These are phyloP conservation scores for Diospyros lotus DNA, from an alignment of 148 eudicot genomes.

Conservation along the genomic window DNA sequence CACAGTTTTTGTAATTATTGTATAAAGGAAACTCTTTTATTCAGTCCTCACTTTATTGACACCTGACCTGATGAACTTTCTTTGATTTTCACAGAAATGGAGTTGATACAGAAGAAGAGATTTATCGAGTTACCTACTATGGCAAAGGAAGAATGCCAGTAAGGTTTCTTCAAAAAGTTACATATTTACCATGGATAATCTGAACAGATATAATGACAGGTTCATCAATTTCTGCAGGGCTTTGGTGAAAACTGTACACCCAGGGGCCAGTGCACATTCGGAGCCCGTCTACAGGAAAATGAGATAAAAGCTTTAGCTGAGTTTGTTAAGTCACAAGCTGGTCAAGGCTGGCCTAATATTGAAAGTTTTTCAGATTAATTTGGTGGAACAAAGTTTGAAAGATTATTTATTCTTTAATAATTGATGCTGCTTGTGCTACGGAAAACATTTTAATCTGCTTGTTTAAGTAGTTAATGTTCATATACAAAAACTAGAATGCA, in stretches of 20 bases:
- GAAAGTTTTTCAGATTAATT: conserved; percentile 33
- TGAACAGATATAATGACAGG: not conserved
- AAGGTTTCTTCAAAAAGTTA: conserved; percentile 16
- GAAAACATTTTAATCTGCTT: not conserved
- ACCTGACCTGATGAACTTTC: too few species aligned
- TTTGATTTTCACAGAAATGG: conserved; percentile 45
- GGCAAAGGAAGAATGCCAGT: conserved; percentile 96
- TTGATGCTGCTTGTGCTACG: not conserved
- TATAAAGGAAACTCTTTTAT: too few species aligned
- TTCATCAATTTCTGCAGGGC: conserved; percentile 35
- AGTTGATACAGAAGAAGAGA: conserved; percentile 65
- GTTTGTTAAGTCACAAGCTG: conserved; percentile 81
- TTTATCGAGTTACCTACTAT: conserved; percentile 62
- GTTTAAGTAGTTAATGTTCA: not conserved
- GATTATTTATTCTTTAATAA: not conserved
- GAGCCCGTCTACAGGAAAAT: conserved; percentile 69
- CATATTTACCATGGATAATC: not conserved
- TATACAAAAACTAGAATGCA: not conserved
- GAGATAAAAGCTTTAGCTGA: conserved; percentile 75
- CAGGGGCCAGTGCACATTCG: conserved; percentile 92
- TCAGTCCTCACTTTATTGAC: too few species aligned
- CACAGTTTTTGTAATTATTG: too few species aligned
- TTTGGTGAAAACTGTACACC: conserved; percentile 82
- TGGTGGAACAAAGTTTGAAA: not conserved
- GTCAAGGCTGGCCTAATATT: conserved; percentile 62